Conservation (phyloP, 352 stramenopile species). For the Pythium rhizo-oryzae region DNA sequence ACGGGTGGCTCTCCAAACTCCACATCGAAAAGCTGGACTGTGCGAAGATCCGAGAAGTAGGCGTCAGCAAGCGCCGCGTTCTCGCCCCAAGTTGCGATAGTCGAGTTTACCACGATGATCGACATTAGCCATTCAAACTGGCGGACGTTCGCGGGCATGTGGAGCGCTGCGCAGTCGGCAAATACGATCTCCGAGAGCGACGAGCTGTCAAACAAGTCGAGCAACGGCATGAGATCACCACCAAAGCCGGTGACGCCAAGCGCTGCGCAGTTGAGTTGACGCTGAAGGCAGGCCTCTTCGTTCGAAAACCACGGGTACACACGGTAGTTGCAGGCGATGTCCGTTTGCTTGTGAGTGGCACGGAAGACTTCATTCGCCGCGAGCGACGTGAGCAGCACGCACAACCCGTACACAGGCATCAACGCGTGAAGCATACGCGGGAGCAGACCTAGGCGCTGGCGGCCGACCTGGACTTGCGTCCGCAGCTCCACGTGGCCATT, state of each 20-base stretch:
- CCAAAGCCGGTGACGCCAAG: not conserved
- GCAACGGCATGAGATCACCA: not conserved
- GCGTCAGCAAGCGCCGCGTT: not conserved
- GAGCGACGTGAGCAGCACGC: not conserved
- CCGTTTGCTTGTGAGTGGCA: not conserved
- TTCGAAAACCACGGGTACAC: constrained; percentile 24
- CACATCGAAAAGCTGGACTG: constrained; percentile 1
- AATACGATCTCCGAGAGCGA: constrained; percentile 14
- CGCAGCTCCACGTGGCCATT: not conserved
- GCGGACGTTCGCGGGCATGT: not conserved
- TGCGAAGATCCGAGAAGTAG: not conserved
- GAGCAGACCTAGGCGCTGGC: not conserved
- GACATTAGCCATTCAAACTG: constrained; percentile 2
- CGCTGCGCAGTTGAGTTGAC: constrained; percentile 8
- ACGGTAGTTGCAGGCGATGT: constrained; percentile 2
- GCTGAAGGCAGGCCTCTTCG: constrained; percentile 15
- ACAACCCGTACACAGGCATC: constrained; percentile 8
- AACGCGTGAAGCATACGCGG: not conserved
- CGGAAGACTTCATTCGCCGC: not conserved
- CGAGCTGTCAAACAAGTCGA: not conserved
- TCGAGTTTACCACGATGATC: not conserved
- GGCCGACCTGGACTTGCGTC: not conserved
- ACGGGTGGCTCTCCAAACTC: not conserved
- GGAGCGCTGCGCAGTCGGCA: constrained; percentile 6
- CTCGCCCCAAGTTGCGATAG: not conserved